phyloP scores from a whole-genome alignment of 1,139 yeast genomes.

The Pichia sp. region DNA sequence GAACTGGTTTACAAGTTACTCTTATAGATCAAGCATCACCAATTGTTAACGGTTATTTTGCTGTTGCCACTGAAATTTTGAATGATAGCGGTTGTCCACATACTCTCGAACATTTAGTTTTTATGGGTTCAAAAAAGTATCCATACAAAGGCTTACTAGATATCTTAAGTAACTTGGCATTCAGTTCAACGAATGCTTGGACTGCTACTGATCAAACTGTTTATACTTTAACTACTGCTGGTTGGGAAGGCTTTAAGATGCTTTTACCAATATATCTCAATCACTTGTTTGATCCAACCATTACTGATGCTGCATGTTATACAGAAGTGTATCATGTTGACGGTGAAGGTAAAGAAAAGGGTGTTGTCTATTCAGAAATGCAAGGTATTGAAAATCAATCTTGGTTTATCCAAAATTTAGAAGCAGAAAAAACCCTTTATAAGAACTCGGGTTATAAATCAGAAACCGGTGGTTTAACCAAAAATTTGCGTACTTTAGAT shows the following conservation, averaged over 20 bases:
- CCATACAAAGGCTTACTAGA: constrained; percentile 93
- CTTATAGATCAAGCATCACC: constrained; percentile 80
- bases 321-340: constrained; percentile 96
- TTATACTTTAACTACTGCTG: constrained; percentile 85
- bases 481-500: constrained; percentile 65
- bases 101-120: constrained; percentile 87
- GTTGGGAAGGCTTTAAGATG: constrained; percentile 89
- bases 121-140: constrained; percentile 86
- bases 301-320: constrained; percentile 82
- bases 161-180: constrained; percentile 75
- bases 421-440: constrained; percentile 57
- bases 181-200: constrained; percentile 94
- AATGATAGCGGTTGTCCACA: constrained; percentile 93
- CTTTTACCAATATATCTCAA: constrained; percentile 86
- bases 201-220: constrained; percentile 95
- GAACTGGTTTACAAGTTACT: constrained; percentile 80
- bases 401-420: constrained; percentile 62
- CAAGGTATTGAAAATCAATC: constrained; percentile 83
- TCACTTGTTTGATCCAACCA: constrained; percentile 76
- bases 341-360: constrained; percentile 85
- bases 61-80: constrained; percentile 86
- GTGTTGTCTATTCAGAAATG: constrained; percentile 97
- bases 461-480: constrained; percentile 90
- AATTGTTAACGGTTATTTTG: constrained; percentile 85
- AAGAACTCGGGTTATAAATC: constrained; percentile 73